Conservation (phyloP, 805 yeast species). For the Wickerhamiella allomyrinae region DNA sequence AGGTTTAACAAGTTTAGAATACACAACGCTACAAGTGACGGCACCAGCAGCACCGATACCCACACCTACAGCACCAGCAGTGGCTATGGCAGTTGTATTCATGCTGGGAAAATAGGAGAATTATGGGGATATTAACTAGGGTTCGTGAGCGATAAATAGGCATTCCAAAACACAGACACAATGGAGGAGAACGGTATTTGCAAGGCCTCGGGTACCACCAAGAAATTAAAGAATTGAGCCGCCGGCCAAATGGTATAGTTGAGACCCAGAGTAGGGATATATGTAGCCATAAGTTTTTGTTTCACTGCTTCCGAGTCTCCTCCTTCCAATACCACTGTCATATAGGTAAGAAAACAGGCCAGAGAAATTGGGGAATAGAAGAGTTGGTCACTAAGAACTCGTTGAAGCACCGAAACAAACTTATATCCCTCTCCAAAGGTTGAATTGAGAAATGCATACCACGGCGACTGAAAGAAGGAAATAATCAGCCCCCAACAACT, state of each 20-base stretch:
- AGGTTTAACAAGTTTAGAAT: background rate
- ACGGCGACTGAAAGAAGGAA: constrained; percentile 71
- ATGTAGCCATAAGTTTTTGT: constrained; percentile 47
- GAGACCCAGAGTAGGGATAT: constrained; percentile 44
- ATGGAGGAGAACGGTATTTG: constrained; percentile 88
- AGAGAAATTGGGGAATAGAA: constrained; percentile 79
- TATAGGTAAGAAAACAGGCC: constrained; percentile 66
- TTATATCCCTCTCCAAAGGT: constrained; percentile 68
- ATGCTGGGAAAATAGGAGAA: background rate
- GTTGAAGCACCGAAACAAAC: constrained; percentile 59
- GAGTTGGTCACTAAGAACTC: constrained; percentile 82
- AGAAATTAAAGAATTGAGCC: constrained; percentile 67
- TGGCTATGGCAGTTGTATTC: background rate
- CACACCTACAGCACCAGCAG: background rate
- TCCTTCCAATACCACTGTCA: constrained; percentile 65
- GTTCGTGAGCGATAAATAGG: constrained; percentile 72
- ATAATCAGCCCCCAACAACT: constrained; percentile 76
- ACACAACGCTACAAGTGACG: background rate
- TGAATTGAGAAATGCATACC: constrained; percentile 73
- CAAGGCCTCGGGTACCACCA: constrained; percentile 56
- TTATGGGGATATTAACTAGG: constrained; percentile 23
- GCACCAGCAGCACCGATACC: background rate
- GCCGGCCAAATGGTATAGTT: constrained; percentile 89
- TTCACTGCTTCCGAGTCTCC: constrained; percentile 53
- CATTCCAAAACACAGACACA: constrained; percentile 87